phyloP scores from a whole-genome alignment of 495 filamentous ascomycete genomes.

The Apodospora peruviana region DNA sequence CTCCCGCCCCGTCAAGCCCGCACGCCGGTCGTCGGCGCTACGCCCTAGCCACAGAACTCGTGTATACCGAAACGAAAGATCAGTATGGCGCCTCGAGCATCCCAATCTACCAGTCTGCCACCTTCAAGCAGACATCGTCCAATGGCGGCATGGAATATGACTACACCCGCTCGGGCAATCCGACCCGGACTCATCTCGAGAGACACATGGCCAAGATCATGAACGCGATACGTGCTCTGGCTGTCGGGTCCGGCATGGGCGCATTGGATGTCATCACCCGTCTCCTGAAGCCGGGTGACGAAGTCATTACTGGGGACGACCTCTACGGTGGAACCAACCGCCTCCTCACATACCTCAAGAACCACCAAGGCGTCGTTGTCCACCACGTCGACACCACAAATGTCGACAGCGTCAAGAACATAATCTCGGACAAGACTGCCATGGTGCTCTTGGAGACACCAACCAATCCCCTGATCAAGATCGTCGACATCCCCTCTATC shows the following conservation, averaged over 20 bases:
- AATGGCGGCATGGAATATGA: constrained; percentile 84
- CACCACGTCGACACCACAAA: constrained; percentile 94
- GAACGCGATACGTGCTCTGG: constrained; percentile 83
- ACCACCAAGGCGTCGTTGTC: constrained; percentile 81
- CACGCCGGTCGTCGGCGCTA: constrained; percentile 73
- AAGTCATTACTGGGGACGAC: constrained; percentile 95
- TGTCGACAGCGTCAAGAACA: constrained; percentile 58
- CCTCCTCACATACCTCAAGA: constrained; percentile 82
- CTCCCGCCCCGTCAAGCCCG: constrained; percentile 89
- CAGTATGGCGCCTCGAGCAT: constrained; percentile 94
- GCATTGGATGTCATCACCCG: constrained; percentile 96
- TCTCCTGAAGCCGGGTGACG: constrained; percentile 85
- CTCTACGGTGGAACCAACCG: constrained; percentile 95
- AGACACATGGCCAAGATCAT: constrained; percentile 98
- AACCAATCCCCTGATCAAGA: constrained; percentile 97
- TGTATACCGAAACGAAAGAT: constrained; percentile 91
- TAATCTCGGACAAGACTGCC: constrained; percentile 71
- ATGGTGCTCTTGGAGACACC: constrained; percentile 97
- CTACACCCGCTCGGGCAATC: constrained; percentile 96
- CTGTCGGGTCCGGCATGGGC: constrained; percentile 94
- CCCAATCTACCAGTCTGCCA: constrained; percentile 97
- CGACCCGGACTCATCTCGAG: constrained; percentile 92
- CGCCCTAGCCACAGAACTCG: constrained; percentile 89
- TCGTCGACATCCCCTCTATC: constrained; percentile 82
- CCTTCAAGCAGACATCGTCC: constrained; percentile 87